phyloP scores from a whole-genome alignment of 2,329 filamentous ascomycete species.

The Diaporthe eres region DNA sequence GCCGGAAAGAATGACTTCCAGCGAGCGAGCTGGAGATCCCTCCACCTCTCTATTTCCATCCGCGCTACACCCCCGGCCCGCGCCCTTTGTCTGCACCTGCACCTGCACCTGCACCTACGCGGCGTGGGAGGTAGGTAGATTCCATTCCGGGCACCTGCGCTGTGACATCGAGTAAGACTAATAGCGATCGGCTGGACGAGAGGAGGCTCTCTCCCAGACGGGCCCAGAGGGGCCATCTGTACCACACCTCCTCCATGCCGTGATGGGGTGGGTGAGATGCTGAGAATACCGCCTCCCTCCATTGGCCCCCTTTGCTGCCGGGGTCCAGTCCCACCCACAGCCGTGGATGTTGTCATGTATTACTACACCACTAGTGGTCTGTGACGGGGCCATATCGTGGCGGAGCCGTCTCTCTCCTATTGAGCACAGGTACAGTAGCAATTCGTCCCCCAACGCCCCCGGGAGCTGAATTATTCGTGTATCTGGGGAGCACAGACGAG shows the following conservation, averaged over 20 bases:
- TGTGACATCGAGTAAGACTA: constrained; percentile 20
- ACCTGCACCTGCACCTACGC: not conserved
- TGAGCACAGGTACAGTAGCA: constrained; percentile 19
- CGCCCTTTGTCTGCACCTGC: not conserved
- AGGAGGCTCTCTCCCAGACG: not conserved
- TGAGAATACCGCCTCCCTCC: constrained; percentile 14
- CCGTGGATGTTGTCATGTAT: not conserved
- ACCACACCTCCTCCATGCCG: not conserved
- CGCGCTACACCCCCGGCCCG: not conserved
- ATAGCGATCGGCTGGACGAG: not conserved
- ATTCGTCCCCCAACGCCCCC: not conserved
- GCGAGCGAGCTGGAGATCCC: not conserved
- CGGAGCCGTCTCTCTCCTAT: constrained; percentile 12
- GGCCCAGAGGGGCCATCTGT: not conserved
- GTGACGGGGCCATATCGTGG: constrained; percentile 4
- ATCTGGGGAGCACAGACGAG: constrained; percentile 9
- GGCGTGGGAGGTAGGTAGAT: constrained; percentile 4
- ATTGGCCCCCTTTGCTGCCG: constrained; percentile 1
- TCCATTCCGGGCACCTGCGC: constrained; percentile 24
- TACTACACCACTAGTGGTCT: constrained; percentile 9
- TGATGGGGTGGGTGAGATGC: constrained; percentile 15
- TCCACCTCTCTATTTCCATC: constrained; percentile 17
- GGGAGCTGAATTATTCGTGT: constrained; percentile 20
- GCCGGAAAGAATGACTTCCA: constrained; percentile 3
- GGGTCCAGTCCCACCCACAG: constrained; percentile 20